Evolutionary conservation across 2,329 filamentous ascomycete species (phyloP), one percentile per base, ranked within the genome.

Genomic region (Stromatinia cepivora): DNA sequence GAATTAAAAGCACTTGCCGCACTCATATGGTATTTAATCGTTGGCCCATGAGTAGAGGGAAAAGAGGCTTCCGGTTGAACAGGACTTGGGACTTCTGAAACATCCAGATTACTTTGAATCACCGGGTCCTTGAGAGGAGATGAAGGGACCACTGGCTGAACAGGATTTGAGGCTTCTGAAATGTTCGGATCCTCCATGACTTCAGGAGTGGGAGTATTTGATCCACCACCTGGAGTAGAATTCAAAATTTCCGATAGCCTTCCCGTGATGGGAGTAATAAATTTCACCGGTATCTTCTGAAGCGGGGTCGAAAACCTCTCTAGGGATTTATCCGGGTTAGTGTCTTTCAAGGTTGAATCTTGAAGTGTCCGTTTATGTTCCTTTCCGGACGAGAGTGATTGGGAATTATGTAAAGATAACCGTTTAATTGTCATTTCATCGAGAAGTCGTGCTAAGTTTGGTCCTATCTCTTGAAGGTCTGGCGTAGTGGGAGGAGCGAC

Each of bases 211-310:
- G 59, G 31, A 22, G 25, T 5, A 7, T 48, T 50, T 7, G 59
- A 62, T 50, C 28, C 20, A 50, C 45, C 59, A 34, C 46, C 61
- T 4, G 31, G 46, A 52, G 31, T 63, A 5, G 46, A 39, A 28
- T 52, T 63, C 22, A 63, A 20, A 28, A 63, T 63, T 63, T 63
- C 61, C 20, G 61, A 52, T 1, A 63, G 39, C 34, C 46, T 63
- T 28, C 46, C 61, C 9, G 46, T 52, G 15, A 63, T 39, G 48
- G 61, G 31, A 39, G 31, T 39, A 11, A 25, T 52, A 15, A 39
- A 15, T 4, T 63, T 52, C 48, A 39, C n/a, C 17, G 61, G 61
- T 22, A 63, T 39, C 34, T 52, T 39, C n/a, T 52, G 61, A n/a
- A 52, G 46, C 4, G 61, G 61, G 22, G 46, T 50, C 31, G 59